Base-by-base conservation (phyloP, 2,329 filamentous ascomycete species). In the Botryotinia convoluta region DNA sequence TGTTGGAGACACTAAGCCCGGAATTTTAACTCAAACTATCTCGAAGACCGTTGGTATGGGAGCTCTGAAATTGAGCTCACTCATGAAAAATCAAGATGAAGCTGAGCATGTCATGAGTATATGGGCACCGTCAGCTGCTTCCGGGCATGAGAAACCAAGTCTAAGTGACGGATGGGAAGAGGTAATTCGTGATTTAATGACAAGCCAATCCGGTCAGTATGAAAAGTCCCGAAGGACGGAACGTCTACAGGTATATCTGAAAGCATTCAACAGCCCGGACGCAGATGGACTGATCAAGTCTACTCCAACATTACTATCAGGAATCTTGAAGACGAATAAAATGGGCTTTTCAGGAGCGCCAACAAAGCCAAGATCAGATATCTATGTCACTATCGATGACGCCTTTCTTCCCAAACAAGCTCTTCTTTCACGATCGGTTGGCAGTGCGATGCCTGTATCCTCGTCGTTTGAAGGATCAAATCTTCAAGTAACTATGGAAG, bases 311-410 rank as follows among this genome's bases (percentile, higher is more conserved):
- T 84, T 97, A 22, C 88, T 99, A 22, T 92, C 97, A 69, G 91
- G 92, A 69, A 89, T 98, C 74, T 87, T 87, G 73, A 92, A 92
- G 81, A 97, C 95, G 0, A 92, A 87, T 78, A 96, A 96, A 81
- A 95, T 98, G 82, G 96, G 95, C 2, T 98, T 99, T 81, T 93
- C 95, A 5, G 95, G 95, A 20, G 95, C 95, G 2, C 95, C 96
- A 0, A 94, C 92, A 0, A 95, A 94, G 80, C 87, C 92, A 26
- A 88, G 97, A 78, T 98, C 94, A 18, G 97, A 99, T 81, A 98
- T 99, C 69, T 99, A 99, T 81, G 83, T 99, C 62, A 98, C 94
- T 0, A 83, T 99, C 65, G 90, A 90, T 73, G 91, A 94, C 76
- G 93, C 94, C 0, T 86, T 91, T n/a, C 85, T 99, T 37, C 91